Conservation (phyloP, 495 filamentous ascomycete genomes). For the Clohesyomyces aquaticus region DNA sequence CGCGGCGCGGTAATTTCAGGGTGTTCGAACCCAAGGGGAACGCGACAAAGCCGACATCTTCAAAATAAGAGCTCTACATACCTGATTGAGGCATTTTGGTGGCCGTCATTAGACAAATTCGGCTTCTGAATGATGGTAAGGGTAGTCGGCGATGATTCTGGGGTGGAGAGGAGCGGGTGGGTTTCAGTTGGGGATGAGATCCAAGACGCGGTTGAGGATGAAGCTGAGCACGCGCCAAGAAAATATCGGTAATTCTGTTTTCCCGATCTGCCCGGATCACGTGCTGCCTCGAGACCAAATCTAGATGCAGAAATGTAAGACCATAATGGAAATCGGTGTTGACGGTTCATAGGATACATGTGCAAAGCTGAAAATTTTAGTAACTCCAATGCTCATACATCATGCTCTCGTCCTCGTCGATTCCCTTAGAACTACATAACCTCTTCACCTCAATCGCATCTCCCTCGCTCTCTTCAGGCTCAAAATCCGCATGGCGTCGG, state of each 20-base stretch:
- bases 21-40: neutral
- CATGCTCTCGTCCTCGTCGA: too few species aligned
- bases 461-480: too few species aligned
- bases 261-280: too few species aligned
- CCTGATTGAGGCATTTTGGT: constrained; percentile 11
- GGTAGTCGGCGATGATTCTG: neutral
- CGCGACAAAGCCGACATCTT: neutral
- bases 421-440: too few species aligned
- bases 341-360: too few species aligned
- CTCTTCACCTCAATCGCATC: too few species aligned
- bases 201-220: constrained; percentile 8
- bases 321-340: too few species aligned
- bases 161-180: neutral
- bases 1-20: neutral
- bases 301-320: too few species aligned
- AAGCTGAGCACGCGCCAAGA: constrained; percentile 5
- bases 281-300: neutral
- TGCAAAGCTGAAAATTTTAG: too few species aligned
- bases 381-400: too few species aligned
- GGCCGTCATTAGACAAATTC: neutral
- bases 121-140: neutral
- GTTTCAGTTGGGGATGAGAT: neutral
- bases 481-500: too few species aligned
- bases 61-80: neutral
- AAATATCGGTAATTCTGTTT: neutral